Percentiles rank a stretch among this genome's conserved stretches.
These are phyloP conservation scores for Chaetomium sp. DNA, from an alignment of 2,329 filamentous ascomycete genomes.

Conservation along the genomic window DNA sequence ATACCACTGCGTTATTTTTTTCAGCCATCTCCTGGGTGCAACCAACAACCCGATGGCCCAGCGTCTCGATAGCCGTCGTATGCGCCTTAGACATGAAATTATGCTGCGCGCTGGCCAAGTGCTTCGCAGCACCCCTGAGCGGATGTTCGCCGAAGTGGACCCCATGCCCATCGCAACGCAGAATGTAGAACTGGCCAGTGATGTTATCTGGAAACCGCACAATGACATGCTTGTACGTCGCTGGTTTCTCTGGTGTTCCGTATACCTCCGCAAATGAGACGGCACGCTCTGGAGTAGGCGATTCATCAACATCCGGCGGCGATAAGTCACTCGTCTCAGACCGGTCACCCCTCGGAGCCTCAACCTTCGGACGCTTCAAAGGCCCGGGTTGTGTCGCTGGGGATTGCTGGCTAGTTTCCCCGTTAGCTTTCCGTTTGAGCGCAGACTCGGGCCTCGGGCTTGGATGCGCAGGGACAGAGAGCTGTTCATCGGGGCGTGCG, in stretches of 20 bases:
- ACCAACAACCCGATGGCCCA: slow-evolving; percentile 31
- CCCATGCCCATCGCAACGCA: slow-evolving; percentile 34
- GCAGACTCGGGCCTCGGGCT: background rate
- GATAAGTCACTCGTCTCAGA: background rate
- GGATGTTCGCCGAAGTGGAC: slow-evolving; percentile 33
- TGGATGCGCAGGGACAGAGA: background rate
- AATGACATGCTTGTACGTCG: slow-evolving; percentile 31
- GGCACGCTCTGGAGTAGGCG: slow-evolving; percentile 5
- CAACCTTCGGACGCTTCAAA: slow-evolving; percentile 6
- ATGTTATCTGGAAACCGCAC: slow-evolving; percentile 25
- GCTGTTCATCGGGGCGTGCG: background rate
- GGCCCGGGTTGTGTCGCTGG: background rate
- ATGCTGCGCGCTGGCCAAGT: slow-evolving; percentile 30
- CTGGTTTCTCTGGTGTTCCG: slow-evolving; percentile 18
- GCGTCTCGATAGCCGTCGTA: slow-evolving; percentile 26
- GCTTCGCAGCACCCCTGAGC: slow-evolving; percentile 33
- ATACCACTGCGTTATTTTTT: slow-evolving; percentile 31
- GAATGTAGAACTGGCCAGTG: slow-evolving; percentile 31
- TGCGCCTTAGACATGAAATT: slow-evolving; percentile 27
- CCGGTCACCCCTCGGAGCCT: background rate
- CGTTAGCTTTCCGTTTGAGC: slow-evolving; percentile 13
- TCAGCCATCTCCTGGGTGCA: slow-evolving; percentile 27
- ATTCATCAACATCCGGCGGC: background rate
- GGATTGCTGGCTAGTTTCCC: background rate
- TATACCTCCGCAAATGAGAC: slow-evolving; percentile 33